phyloP scores from a whole-genome alignment of 1,139 yeast genomes.

The Diutina rugosa region DNA sequence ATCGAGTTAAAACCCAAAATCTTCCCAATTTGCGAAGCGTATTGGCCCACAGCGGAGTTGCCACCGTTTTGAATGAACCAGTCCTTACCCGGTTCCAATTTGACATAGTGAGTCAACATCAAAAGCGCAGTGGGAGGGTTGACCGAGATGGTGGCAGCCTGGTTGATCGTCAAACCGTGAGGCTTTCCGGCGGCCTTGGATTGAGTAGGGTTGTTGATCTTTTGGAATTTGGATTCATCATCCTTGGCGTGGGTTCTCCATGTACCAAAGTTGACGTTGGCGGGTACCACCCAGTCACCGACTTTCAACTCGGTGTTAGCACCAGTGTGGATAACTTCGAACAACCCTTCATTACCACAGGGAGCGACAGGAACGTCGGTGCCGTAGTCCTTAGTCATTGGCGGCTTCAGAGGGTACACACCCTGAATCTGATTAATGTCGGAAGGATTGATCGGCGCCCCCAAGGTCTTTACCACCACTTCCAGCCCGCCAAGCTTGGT shows the following conservation, averaged over 20 bases:
- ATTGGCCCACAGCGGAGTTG: slow-evolving; percentile 90
- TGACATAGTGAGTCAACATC: slow-evolving; percentile 62
- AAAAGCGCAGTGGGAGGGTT: slow-evolving; percentile 91
- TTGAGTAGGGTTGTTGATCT: slow-evolving; percentile 33
- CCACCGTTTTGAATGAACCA: slow-evolving; percentile 98
- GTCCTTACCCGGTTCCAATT: slow-evolving; percentile 53
- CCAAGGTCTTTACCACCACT: slow-evolving; percentile 51
- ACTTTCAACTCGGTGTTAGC: slow-evolving; percentile 32
- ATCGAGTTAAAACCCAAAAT: slow-evolving; percentile 71
- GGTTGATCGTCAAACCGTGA: slow-evolving; percentile 33
- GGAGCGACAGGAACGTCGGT: slow-evolving; percentile 56
- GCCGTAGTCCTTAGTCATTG: slow-evolving; percentile 32
- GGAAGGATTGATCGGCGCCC: slow-evolving; percentile 88
- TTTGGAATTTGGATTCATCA: slow-evolving; percentile 35
- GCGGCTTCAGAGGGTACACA: slow-evolving; percentile 81
- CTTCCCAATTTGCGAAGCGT: slow-evolving; percentile 79
- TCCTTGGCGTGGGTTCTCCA: slow-evolving; percentile 81
- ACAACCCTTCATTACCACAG: slow-evolving; percentile 91
- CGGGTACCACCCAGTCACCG: slow-evolving; percentile 93
- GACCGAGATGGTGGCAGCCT: slow-evolving; percentile 83
- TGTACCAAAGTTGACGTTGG: slow-evolving; percentile 76
- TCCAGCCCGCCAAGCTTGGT: slow-evolving; percentile 26
- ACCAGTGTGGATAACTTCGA: slow-evolving; percentile 73
- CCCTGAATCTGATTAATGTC: slow-evolving; percentile 88
- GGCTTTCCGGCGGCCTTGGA: slow-evolving; percentile 21